These are phyloP conservation scores for Macroventuria anomochaeta DNA, from an alignment of 2,329 filamentous ascomycete genomes.

Conservation along the genomic window DNA sequence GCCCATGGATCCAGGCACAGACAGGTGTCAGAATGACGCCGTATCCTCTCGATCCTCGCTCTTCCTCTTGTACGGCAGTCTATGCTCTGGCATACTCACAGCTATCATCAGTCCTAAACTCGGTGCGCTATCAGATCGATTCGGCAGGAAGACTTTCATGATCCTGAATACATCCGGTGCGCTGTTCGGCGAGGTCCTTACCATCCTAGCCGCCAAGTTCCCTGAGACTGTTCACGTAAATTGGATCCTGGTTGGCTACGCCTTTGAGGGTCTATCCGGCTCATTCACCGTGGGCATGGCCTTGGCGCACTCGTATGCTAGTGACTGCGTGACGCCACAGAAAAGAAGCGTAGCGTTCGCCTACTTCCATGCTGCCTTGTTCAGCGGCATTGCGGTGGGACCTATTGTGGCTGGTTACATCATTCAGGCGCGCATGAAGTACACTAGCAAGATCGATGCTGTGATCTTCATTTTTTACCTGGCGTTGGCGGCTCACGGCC, in stretches of 20 bases:
- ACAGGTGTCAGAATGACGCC: slow-evolving; percentile 78
- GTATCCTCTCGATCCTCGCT: slow-evolving; percentile 78
- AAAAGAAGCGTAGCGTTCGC: slow-evolving; percentile 83
- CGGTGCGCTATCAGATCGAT: slow-evolving; percentile 84
- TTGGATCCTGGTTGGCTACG: slow-evolving; percentile 76
- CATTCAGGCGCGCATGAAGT: slow-evolving; percentile 61
- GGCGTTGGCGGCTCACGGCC: slow-evolving; percentile 71
- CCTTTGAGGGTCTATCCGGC: slow-evolving; percentile 83
- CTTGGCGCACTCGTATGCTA: slow-evolving; percentile 82
- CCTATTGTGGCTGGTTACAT: slow-evolving; percentile 82
- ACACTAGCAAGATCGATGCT: slow-evolving; percentile 65
- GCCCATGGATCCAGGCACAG: slow-evolving; percentile 50
- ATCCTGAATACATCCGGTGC: slow-evolving; percentile 76
- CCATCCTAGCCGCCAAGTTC: slow-evolving; percentile 77
- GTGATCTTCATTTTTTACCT: slow-evolving; percentile 86
- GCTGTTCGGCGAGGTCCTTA: slow-evolving; percentile 75
- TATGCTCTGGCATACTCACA: slow-evolving; percentile 77
- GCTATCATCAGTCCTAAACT: slow-evolving; percentile 83
- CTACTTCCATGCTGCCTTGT: slow-evolving; percentile 88
- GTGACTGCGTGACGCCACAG: slow-evolving; percentile 84
- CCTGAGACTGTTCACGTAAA: slow-evolving; percentile 76
- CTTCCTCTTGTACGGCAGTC: slow-evolving; percentile 77
- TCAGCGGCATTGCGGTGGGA: slow-evolving; percentile 85
- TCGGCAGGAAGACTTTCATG: slow-evolving; percentile 78
- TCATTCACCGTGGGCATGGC: slow-evolving; percentile 87